Conservation (phyloP, 2,329 filamentous ascomycete species). For the Ambrosiella beaveri region DNA sequence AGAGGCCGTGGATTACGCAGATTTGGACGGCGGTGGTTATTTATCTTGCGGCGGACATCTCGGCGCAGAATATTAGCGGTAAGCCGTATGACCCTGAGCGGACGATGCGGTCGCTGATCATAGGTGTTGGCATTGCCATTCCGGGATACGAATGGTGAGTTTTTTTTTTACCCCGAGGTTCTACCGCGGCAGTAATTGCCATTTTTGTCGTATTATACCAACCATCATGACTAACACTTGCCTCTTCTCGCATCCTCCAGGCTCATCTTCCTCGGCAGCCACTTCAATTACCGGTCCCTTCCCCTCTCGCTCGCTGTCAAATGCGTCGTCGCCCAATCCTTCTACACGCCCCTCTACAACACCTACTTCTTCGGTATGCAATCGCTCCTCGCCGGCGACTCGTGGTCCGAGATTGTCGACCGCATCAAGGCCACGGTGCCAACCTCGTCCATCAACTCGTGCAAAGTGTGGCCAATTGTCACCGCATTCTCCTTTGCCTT, state of each 20-base stretch:
- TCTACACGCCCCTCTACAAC: constrained; percentile 73
- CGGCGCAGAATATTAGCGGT: constrained; percentile 51
- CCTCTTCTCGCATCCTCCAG: constrained; percentile 22
- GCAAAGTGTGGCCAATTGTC: constrained; percentile 77
- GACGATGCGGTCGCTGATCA: constrained; percentile 53
- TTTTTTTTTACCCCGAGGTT: not conserved
- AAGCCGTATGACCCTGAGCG: constrained; percentile 50
- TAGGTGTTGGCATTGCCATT: constrained; percentile 48
- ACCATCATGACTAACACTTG: not conserved
- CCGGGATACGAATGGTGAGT: constrained; percentile 66
- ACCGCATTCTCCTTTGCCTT: constrained; percentile 81
- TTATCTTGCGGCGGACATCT: constrained; percentile 61
- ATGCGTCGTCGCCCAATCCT: constrained; percentile 59
- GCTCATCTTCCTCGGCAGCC: constrained; percentile 62
- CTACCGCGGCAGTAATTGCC: not conserved
- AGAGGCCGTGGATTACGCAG: constrained; percentile 64
- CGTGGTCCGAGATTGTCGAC: constrained; percentile 44
- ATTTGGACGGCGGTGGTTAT: constrained; percentile 58
- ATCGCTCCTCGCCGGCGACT: constrained; percentile 54
- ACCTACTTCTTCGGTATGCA: constrained; percentile 71
- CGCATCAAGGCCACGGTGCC: constrained; percentile 63
- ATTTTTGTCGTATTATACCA: not conserved
- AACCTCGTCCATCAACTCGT: constrained; percentile 56
- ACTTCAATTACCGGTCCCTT: constrained; percentile 72
- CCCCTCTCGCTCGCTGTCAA: constrained; percentile 55